Evolutionary conservation across 2,329 filamentous ascomycete species (phyloP), one percentile per base, ranked within the genome.

Genomic region (Phaeoacremonium minimum): DNA sequence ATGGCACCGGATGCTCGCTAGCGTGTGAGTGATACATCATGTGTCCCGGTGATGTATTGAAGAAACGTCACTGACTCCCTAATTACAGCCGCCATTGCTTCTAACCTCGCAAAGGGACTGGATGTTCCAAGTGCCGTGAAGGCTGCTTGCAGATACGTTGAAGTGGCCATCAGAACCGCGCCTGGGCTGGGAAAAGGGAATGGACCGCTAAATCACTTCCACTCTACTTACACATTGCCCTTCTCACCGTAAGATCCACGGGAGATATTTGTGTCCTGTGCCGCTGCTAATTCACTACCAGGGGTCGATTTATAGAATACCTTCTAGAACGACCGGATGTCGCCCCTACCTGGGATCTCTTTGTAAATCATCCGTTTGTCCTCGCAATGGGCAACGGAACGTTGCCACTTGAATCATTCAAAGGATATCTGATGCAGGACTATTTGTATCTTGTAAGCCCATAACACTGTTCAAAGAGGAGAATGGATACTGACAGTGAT

Each of bases 1-100:
- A 98, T 52, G 93, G 93, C 1, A 97, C 93, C 0, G 93, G 93
- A 4, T 98, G 93, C 55, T 94, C 89, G 8, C 73, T 97, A 41
- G 93, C 93, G 28, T 95, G 83, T 86, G 60, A 66, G 80, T 69
- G n/a, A n/a, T n/a, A n/a, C n/a, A n/a, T n/a, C n/a, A n/a, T n/a
- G n/a, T n/a, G n/a, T n/a, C n/a, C 7, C 5, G 29, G 9, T 31
- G 8, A 8, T 31, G 15, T 31, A 15, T 16, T 36, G 20, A 17
- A 28, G 32, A 22, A 29, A 22, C 22, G 16, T 28, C 22, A 32
- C 28, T 30, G 14, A 32, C 14, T 12, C 11, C 14, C 4, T 6
- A n/a, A n/a, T 5, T 15, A 11, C 18, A 81, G 80, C 85, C 43
- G 84, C 85, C 4, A 85, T 90, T 49, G 80, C 85, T 2, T 83